A percentile compares a stretch with the other conserved stretches of the same genome.
Evolutionary conservation across 768 basidiomycete genomes (phyloP).

Genomic region (Suillus subluteus): DNA sequence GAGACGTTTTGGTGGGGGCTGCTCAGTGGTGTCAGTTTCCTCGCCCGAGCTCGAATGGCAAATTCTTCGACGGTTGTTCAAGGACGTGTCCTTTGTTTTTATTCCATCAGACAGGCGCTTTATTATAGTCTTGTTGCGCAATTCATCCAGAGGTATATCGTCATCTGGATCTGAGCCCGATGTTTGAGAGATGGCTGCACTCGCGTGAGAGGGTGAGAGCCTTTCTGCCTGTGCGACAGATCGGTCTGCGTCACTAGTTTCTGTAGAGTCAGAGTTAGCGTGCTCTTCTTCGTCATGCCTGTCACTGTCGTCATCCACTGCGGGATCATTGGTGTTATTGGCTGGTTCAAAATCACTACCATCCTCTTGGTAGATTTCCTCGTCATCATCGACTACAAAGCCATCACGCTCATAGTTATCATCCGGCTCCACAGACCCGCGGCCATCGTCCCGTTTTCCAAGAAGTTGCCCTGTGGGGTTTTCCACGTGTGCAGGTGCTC

Average conservation of each 20-base stretch:
- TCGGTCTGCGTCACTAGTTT: background rate
- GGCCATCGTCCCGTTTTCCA: constrained; percentile 5
- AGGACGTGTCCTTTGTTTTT: background rate
- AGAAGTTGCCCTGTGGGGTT: constrained; percentile 8
- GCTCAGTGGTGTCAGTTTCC: background rate
- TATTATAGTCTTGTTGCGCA: background rate
- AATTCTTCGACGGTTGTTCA: background rate
- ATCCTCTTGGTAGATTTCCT: background rate
- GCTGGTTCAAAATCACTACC: background rate
- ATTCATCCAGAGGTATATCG: background rate
- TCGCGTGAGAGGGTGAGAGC: background rate
- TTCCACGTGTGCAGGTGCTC: background rate
- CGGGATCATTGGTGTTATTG: background rate
- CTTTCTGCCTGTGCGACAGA: background rate
- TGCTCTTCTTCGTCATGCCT: background rate
- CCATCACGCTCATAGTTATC: constrained; percentile 2
- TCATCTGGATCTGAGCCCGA: background rate
- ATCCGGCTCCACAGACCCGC: constrained; percentile 3
- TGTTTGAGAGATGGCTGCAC: background rate
- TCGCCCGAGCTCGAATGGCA: background rate
- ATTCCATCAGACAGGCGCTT: background rate
- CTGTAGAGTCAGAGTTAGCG: too few species aligned
- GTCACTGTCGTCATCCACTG: background rate
- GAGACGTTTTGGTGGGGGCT: background rate
- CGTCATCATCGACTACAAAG: constrained; percentile 8